Conservation (phyloP, 176 grass and related monocot species). For the Saccharum officinarum region DNA sequence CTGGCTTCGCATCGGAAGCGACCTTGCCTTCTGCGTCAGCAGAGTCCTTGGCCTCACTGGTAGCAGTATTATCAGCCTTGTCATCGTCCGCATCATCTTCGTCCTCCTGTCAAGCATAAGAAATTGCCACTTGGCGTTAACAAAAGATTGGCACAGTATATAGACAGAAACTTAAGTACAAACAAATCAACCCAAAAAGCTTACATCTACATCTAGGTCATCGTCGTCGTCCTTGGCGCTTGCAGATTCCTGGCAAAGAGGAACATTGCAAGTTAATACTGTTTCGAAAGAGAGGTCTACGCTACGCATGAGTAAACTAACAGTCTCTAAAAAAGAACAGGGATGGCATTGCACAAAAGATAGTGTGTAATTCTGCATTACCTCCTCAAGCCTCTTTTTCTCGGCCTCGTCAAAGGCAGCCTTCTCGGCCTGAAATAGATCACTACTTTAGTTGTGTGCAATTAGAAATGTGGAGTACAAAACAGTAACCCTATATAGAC, state of each 20-base stretch:
- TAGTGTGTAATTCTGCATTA: not conserved
- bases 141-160: not conserved
- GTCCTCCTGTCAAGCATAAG: conserved; percentile 16
- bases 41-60: not conserved
- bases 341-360: not conserved
- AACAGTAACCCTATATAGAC: not conserved
- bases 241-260: conserved; percentile 30
- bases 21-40: not conserved
- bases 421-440: conserved; percentile 62
- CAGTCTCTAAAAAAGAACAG: not conserved
- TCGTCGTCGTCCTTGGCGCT: conserved; percentile 11
- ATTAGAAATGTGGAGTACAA: not conserved
- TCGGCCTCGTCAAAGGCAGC: conserved; percentile 68
- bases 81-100: not conserved
- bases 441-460: not conserved
- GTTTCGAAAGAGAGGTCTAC: not conserved
- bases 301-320: too few species aligned
- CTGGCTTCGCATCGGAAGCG: not conserved
- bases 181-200: not conserved
- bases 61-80: not conserved
- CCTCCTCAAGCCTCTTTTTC: conserved; percentile 75
- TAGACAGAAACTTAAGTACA: conserved; percentile 5
- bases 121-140: not conserved
- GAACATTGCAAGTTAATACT: not conserved
- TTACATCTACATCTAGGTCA: conserved; percentile 19